Evolutionary conservation across 2,329 filamentous ascomycete species (phyloP), one percentile per base, ranked within the genome.

Genomic region (Simplicillium sp.): DNA sequence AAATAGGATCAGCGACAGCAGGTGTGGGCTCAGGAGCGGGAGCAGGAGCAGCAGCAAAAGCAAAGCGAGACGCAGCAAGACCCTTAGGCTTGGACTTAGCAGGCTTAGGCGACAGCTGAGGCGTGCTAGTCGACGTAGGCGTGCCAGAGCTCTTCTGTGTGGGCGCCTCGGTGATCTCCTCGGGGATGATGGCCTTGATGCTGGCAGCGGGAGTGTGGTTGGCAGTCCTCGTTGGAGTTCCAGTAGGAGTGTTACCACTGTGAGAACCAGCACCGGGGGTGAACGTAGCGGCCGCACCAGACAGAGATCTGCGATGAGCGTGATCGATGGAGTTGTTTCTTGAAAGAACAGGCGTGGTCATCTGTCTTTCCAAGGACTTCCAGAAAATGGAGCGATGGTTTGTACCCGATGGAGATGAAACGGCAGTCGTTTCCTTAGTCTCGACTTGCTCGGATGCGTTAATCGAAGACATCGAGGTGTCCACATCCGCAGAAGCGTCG

Each of bases 211-310:
- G 33, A 7, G 31, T 34, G 17, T n/a, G 28, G 16, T 40, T 33
- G 13, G 17, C 39, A 25, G 16, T 20, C 48, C n/a, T 51, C 48
- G 11, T 45, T 39, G 4, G 47, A 45, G 17, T 42, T 36, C 15
- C 51, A 50, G 9, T 47, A 11, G 49, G 39, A 20, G 32, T 47
- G 2, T 53, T 51, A 20, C 54, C 43, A 25, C 20, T 25, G 31
- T 53, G 50, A 44, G 59, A 44, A 49, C 54, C 46, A 28, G 54
- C 60, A 14, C 66, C 62, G 12, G 74, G 72, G 4, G 68, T 72
- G 55, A 92, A 94, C 0, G 83, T 73, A 51, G 76, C 77, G 1
- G 85, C 84, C 13, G 77, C 71, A 4, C 84, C 82, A 29, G 85
- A 89, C 17, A 89, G 66, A 3, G 79, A 79, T 47, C 71, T 70